Base-by-base conservation (phyloP, 2,329 filamentous ascomycete genomes). In the Dactylellina drechsleri region DNA sequence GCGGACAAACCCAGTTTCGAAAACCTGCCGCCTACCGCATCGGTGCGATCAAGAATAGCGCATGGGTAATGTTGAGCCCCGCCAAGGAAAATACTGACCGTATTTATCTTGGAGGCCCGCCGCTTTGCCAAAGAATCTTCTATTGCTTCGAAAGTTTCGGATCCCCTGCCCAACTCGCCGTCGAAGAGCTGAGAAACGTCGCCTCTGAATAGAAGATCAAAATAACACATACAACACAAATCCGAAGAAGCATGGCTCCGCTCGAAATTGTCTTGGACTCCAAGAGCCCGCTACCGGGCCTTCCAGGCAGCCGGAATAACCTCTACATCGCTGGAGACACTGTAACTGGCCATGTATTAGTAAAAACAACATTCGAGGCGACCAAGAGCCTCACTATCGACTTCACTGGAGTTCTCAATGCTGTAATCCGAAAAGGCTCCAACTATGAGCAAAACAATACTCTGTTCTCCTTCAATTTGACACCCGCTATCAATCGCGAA, bases 261-360 rank as follows among this genome's bases (percentile, higher is more conserved):
- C 12, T 74, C 18, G 70, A 74, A 43, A 67, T 74, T 28, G 53
- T 54, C 31, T 41, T 74, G n/a, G 70, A 74, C 23, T 23, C 56
- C 4, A 66, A 66, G 23, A 57, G 62, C 5, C 62, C 57, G 0
- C 62, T 74, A 4, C 62, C 70, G 10, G 70, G 70, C 5, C 50
- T 71, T 16, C 66, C 66, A 13, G 66, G 66, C 15, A 71, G 66
- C 28, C 50, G 59, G 41, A 71, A 64, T 31, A 65, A 71, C 36
- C 52, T 74, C 16, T 74, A 74, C 13, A 50, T 62, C 26, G 70
- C 70, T 16, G 56, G 57, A 20, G 70, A 74, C n/a, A 67, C 62
- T n/a, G 70, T 74, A n/a, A 57, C 56, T 7, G 70, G 70, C 0
- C 53, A 74, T 59, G 70, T 66, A 16, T 45, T 61, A 28, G 62